Conservation (phyloP, 371 early-diverging fungal species). For the Haplosporangium sp. region DNA sequence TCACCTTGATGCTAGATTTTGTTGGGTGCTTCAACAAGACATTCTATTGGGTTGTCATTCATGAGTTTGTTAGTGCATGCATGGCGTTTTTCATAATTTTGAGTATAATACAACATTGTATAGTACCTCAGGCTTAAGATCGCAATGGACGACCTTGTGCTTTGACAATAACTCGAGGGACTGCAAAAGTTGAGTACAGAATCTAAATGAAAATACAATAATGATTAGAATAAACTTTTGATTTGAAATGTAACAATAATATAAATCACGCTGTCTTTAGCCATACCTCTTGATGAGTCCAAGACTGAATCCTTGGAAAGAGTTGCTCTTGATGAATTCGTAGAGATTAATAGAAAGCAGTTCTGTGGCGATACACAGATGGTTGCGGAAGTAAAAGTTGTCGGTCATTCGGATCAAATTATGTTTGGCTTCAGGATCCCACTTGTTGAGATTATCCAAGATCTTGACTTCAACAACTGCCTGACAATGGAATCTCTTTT, state of each 20-base stretch:
- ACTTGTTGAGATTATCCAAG: constrained; percentile 74
- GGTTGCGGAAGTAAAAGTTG: constrained; percentile 92
- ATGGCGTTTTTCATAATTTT: no score
- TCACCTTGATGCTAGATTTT: constrained; percentile 92
- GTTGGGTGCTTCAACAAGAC: constrained; percentile 79
- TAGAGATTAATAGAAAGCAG: constrained; percentile 96
- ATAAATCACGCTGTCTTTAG: background rate
- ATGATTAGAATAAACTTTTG: background rate
- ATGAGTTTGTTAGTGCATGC: no score
- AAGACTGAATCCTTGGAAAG: constrained; percentile 91
- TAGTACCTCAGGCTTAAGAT: constrained; percentile 96
- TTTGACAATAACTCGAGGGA: constrained; percentile 81
- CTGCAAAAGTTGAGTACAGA: constrained; percentile 89
- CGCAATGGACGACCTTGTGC: constrained; percentile 96
- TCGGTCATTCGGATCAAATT: constrained; percentile 91
- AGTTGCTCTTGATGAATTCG: constrained; percentile 95
- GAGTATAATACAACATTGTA: background rate
- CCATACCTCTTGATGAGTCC: constrained; percentile 80
- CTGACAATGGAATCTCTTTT: constrained; percentile 95
- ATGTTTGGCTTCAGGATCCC: constrained; percentile 87
- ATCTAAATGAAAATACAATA: constrained; percentile 51
- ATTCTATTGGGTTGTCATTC: background rate
- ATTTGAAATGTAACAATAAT: background rate
- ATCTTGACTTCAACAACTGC: constrained; percentile 96
- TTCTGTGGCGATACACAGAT: constrained; percentile 93